Base-by-base conservation (phyloP, 1,284 basidiomycete species). In the Anthracocystis walkeri region DNA sequence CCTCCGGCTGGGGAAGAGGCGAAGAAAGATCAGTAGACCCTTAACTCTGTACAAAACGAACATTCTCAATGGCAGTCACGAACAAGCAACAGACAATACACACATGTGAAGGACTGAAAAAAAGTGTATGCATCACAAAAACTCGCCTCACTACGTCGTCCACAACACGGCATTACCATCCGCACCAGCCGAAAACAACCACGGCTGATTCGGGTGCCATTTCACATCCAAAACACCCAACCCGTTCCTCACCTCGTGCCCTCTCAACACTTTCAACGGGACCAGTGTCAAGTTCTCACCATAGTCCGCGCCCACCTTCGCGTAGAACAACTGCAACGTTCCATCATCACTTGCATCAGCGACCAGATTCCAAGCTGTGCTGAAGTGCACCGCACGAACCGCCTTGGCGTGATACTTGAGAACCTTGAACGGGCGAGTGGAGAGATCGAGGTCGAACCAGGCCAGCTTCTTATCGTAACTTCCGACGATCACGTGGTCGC, bases 371-470 rank as follows among this genome's bases (percentile, higher is more conserved):
- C 94, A 94, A 8, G 57, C 54, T 6, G 61, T 65, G 84, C 97
- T 95, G 89, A 96, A 99, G 58, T 91, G 90, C 50, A 99, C 89
- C 6, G 92, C 91, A 66, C 97, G 92, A 73, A 99, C 92, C 23
- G 97, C 97, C 66, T 92, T 91, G 7, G 91, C 88, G 87, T 99
- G 97, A 86, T 98, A 99, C 91, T 95, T 90, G 78, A 99, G 88
- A 63, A 97, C 91, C 87, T 97, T 97, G 89, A 95, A 99, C 1
- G 97, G 97, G 85, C 96, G 95, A 78, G 92, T 91, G 80, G 92
- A 93, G 59, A 99, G 90, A 83, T 99, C 97, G 66, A 99, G 88
- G 87, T 99, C 97, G 86, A 99, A 99, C 97, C 97, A 99, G 82
- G 93, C 95, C 18, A 99, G 87, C 86, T 97, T 96, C 79, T 93